phyloP scores from a whole-genome alignment of 352 stramenopile species.

The Phytophthora constricta region DNA sequence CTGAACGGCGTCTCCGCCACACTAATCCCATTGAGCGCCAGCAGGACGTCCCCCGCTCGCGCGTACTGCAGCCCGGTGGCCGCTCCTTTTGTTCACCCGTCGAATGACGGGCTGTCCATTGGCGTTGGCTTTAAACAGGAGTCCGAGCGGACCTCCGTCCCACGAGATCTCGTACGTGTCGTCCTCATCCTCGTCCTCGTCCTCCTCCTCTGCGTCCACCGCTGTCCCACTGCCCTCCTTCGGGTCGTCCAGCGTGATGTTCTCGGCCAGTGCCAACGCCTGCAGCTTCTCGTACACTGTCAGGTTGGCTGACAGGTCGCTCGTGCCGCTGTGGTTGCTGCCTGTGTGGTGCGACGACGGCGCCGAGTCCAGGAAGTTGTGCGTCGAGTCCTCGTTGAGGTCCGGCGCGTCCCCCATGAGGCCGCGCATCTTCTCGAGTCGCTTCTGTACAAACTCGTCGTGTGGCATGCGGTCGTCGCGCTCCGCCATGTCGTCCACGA shows the following conservation, averaged over 20 bases:
- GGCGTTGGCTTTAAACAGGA: constrained; percentile 74
- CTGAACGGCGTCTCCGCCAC: constrained; percentile 62
- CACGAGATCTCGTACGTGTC: constrained; percentile 78
- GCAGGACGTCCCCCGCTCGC: constrained; percentile 75
- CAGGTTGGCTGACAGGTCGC: constrained; percentile 33
- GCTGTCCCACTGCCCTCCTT: constrained; percentile 20
- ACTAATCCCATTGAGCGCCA: constrained; percentile 67
- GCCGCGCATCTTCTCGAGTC: constrained; percentile 60
- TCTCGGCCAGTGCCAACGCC: constrained; percentile 52
- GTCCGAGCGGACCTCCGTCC: constrained; percentile 65
- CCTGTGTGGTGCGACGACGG: constrained; percentile 32
- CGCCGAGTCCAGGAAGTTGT: constrained; percentile 28
- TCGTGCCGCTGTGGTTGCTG: constrained; percentile 35
- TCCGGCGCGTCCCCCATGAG: constrained; percentile 43
- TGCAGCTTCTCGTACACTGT: constrained; percentile 65
- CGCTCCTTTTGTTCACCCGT: constrained; percentile 75
- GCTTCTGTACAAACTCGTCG: constrained; percentile 54
- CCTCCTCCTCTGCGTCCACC: constrained; percentile 46
- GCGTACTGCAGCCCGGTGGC: constrained; percentile 67
- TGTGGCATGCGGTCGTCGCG: constrained; percentile 54
- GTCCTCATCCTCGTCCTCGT: constrained; percentile 63
- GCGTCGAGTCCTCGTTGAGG: constrained; percentile 20
- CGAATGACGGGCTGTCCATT: constrained; percentile 68
- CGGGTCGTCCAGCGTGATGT: constrained; percentile 42
- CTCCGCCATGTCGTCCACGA: no score